Base-by-base conservation (phyloP, 1,284 basidiomycete genomes). In the Veloporphyrellus conicus region DNA sequence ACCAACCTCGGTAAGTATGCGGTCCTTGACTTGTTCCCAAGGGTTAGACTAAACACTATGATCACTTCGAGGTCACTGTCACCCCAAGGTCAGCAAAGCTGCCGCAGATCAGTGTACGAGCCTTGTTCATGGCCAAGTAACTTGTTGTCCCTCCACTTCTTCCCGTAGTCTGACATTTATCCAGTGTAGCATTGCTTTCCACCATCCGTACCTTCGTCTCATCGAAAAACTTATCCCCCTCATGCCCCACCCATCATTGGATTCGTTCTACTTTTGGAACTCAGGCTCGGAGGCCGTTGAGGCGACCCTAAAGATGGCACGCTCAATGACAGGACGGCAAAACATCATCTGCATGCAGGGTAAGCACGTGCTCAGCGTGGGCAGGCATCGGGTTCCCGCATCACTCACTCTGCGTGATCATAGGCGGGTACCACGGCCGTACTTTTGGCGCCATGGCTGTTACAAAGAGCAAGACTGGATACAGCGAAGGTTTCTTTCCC, bases 201-300 rank as follows among this genome's bases (percentile, higher is more conserved):
- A 87, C 54, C 78, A 75, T 51, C 86, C 87, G 0, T 90, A 91
- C 66, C 74, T 91, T 18, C 72, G 80, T 43, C 81, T 93, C 54
- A 84, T 92, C 56, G 77, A 90, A 62, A 78, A 76, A 50, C 75
- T 93, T 8, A 68, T 90, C n/a, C 86, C 89, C 1, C 70, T 87
- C 54, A 88, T 93, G 81, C 91, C 93, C 1, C 74, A 95, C 68
- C 75, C 82, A 0, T 93, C 91, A 3, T 77, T 97, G 36, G 88
- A 94, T 68, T 90, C 90, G 16, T 94, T 97, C 77, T 95, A 91
- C 77, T 90, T 94, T 69, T 92, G 89, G 88, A 97, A 93, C 74
- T 95, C 92, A 6, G 93, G 92, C 14, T 87, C 90, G 3, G 93
- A 96, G 64, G 93, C 91, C 0, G 78, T 93, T 33, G 90, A 96